Base-by-base conservation (phyloP, 345 rosid species). In the Noccaea bulbosa region DNA sequence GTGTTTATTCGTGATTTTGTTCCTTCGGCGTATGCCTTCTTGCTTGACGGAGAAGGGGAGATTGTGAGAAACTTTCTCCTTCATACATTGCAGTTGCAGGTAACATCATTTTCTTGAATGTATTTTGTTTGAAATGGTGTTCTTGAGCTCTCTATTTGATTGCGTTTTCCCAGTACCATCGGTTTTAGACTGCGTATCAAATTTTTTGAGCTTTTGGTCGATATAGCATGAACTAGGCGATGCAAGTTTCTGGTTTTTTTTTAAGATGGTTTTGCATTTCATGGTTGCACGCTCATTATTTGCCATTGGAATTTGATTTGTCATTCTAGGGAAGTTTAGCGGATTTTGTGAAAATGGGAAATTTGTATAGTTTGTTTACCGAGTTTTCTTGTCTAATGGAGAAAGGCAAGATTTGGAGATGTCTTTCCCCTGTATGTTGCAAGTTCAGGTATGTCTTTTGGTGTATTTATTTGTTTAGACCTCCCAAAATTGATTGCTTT, bases 31-130 rank as follows among this genome's bases (percentile, higher is more conserved):
- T 85, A 86, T 66, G 94, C 97, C 0, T 91, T 93, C 76, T 66
- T 93, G 86, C 96, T 93, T 50, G 84, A 85, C 69, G 97, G 97
- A 38, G 97, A 93, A 52, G 79, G 60, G 12, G 98, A 87, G 75
- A 91, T 93, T 40, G 96, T 89, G n/a, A 91, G 89, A 82, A 91
- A 89, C 75, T 93, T 93, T 82, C 92, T 93, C 53, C 94, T 93
- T 75, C 88, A 82, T 75, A 91, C 97, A 32, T 70, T 93, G 87
- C 97, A 93, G 73, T 81, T 93, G 57, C 98, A 93, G 97, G 98
- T 93, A 87, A 62, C 48, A 46, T 46, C 48, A 50, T 46, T 54
- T 3, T 62, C 52, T 20, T 30, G 1, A 37, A 46, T 16, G n/a
- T 44, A 3, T 56, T 39, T 67, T 20, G 12, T 16, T 59, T 41